These are phyloP conservation scores for Ceratobasidium sp. DNA, from an alignment of 1,284 basidiomycete species.

Conservation along the genomic window DNA sequence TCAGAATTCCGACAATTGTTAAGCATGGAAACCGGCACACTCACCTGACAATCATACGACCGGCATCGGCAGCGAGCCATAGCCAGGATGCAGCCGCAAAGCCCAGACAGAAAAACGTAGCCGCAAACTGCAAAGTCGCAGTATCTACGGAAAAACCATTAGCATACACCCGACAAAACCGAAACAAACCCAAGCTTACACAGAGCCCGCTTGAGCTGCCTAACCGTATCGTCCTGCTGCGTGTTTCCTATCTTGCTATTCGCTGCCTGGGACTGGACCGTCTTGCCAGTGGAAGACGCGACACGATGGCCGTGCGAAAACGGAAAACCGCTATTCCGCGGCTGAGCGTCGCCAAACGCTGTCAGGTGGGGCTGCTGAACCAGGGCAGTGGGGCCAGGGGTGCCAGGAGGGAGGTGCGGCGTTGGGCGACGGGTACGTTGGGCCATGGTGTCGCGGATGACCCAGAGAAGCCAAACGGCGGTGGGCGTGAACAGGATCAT, in stretches of 20 bases:
- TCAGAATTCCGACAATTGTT: background rate
- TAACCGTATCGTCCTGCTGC: slow-evolving; percentile 20
- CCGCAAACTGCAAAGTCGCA: slow-evolving; percentile 29
- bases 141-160: slow-evolving; percentile 12
- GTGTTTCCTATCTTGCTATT: slow-evolving; percentile 19
- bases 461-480: slow-evolving; percentile 29
- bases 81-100: slow-evolving; percentile 18
- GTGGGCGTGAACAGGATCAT: slow-evolving; percentile 35
- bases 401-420: slow-evolving; percentile 9
- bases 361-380: slow-evolving; percentile 14
- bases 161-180: background rate
- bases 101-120: slow-evolving; percentile 37
- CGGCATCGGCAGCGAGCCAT: slow-evolving; percentile 33
- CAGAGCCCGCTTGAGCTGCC: slow-evolving; percentile 25
- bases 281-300: background rate
- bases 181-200: slow-evolving; percentile 1
- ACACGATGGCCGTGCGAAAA: slow-evolving; percentile 12
- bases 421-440: slow-evolving; percentile 18
- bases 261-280: background rate
- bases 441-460: slow-evolving; percentile 10
- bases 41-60: slow-evolving; percentile 27
- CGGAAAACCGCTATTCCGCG: slow-evolving; percentile 18
- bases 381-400: background rate
- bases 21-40: background rate
- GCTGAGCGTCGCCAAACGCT: slow-evolving; percentile 14